phyloP scores from a whole-genome alignment of 352 stramenopile genomes.

The Phytophthora podocarpi region DNA sequence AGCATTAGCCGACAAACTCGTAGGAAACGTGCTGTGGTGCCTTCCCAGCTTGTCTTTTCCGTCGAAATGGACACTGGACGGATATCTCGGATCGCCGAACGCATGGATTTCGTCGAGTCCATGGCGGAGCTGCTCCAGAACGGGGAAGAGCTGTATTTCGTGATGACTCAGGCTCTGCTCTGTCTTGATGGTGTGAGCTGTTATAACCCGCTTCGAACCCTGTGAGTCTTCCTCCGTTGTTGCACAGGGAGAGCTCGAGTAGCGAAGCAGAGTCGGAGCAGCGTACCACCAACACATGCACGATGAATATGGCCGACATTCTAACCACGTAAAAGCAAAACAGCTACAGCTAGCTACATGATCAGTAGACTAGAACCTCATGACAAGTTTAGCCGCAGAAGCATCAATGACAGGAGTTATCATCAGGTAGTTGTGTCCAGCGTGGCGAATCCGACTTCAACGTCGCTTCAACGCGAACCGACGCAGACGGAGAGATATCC shows the following conservation, averaged over 20 bases:
- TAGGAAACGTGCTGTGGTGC: slow-evolving; percentile 4
- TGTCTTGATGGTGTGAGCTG: background rate
- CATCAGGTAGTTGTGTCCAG: too few species aligned
- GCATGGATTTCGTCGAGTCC: slow-evolving; percentile 11
- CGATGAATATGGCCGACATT: slow-evolving; percentile 18
- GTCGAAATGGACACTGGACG: slow-evolving; percentile 4
- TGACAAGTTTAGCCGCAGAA: too few species aligned
- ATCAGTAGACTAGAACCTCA: too few species aligned
- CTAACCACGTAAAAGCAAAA: background rate
- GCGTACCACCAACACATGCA: background rate
- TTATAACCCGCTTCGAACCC: background rate
- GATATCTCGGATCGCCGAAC: slow-evolving; percentile 3
- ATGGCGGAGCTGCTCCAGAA: slow-evolving; percentile 3
- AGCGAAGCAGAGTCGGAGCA: background rate
- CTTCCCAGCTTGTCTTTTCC: slow-evolving; percentile 10
- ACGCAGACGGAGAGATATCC: too few species aligned
- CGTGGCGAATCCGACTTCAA: slow-evolving; percentile 3
- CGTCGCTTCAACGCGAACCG: slow-evolving; percentile 14
- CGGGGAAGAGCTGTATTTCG: slow-evolving; percentile 9
- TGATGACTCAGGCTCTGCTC: slow-evolving; percentile 9
- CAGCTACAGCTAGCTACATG: too few species aligned
- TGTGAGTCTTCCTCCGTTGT: too few species aligned
- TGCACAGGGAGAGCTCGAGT: background rate
- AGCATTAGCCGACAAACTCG: background rate
- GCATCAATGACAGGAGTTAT: too few species aligned